Base-by-base conservation (phyloP, 1,139 yeast genomes). In the Sugiyamaella paludigena region DNA sequence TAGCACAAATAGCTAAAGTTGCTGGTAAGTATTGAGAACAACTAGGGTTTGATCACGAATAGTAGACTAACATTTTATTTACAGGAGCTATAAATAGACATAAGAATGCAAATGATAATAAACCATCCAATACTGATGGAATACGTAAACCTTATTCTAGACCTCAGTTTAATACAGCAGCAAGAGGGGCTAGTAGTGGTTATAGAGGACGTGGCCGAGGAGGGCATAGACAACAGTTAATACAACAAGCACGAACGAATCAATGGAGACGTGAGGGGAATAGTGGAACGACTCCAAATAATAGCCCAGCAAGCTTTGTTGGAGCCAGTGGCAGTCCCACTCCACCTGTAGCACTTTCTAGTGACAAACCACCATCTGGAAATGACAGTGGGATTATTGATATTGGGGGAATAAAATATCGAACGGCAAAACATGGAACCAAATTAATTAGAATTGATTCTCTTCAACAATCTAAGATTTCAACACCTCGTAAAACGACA, bases 21-120 rank as follows among this genome's bases (percentile, higher is more conserved):
- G 66, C 67, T 42, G 66, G 65, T 61, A 45, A 40, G 62, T n/a
- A n/a, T n/a, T n/a, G n/a, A n/a, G n/a, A n/a, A n/a, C n/a, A n/a
- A n/a, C n/a, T n/a, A n/a, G n/a, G n/a, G n/a, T 46, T 34, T n/a
- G 11, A 6, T 10, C 41, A 30, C 24, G 19, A n/a, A 31, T 29
- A n/a, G 12, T 30, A 26, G 30, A 26, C 47, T 38, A 32, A 49
- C 48, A 43, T 36, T 33, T 16, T 30, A 16, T 39, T n/a, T n/a
- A n/a, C 12, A 60, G 66, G 67, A 10, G 67, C 67, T 10, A 63
- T 63, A 13, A 63, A 63, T 44, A 56, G 65, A 27, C 66, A 63
- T 43, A 63, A 63, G 47, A 61, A 61, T 40, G 33, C 39, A 36
- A 43, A 26, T 27, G 13, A 19, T 30, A 8, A 19, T 11, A 19